phyloP scores from a whole-genome alignment of 257 asterid species.

The Apocynum venetum region DNA sequence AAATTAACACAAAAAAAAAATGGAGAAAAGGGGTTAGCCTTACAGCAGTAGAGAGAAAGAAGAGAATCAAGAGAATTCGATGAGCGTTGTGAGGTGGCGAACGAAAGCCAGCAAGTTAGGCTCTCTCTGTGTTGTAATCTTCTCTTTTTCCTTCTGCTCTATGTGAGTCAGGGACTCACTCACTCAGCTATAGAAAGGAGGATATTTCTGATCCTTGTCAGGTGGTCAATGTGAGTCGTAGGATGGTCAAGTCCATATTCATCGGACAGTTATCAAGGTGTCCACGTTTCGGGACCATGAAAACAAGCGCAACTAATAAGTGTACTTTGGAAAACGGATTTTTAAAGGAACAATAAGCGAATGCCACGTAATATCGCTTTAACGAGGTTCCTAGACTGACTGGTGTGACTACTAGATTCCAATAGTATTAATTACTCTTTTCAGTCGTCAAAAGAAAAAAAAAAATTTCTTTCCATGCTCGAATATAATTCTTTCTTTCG shows the following conservation, averaged over 20 bases:
- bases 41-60: constrained; percentile 11
- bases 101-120: not conserved
- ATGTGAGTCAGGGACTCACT: too few species aligned
- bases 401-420: too few species aligned
- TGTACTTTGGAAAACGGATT: not conserved
- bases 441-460: too few species aligned
- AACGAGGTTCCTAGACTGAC: too few species aligned
- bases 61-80: constrained; percentile 9
- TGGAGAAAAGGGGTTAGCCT: not conserved
- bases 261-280: constrained; percentile 17
- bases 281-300: not conserved
- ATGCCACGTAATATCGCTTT: not conserved
- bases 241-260: constrained; percentile 12
- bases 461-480: too few species aligned
- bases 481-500: too few species aligned
- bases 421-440: too few species aligned
- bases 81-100: constrained; percentile 21
- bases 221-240: constrained; percentile 22
- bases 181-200: too few species aligned
- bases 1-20: not conserved
- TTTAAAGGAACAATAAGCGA: not conserved
- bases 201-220: not conserved
- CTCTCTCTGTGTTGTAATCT: not conserved
- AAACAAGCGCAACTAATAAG: too few species aligned
- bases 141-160: not conserved